phyloP scores from a whole-genome alignment of 169 alveolate genomes.

The Eimeria praecox region DNA sequence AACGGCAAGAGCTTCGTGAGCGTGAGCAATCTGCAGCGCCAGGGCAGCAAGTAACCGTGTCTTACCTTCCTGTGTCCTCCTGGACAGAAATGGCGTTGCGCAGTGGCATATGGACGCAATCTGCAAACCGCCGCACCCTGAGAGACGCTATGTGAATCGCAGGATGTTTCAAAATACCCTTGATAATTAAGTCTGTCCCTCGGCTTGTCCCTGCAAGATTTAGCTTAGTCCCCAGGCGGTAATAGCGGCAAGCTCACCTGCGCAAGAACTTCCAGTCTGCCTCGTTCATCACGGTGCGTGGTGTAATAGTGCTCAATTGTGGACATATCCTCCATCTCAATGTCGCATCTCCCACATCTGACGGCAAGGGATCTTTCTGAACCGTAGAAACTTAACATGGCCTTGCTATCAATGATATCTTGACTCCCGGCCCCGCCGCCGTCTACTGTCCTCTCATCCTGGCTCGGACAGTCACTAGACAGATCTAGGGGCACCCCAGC shows the following conservation, averaged over 20 bases:
- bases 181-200: not conserved
- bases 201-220: not conserved
- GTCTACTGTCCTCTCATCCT: not conserved
- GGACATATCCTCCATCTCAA: constrained; percentile 33
- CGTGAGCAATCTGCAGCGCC: not conserved
- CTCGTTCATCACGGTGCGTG: constrained; percentile 61
- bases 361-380: not conserved
- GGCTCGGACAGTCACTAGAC: not conserved
- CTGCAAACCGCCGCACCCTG: not conserved
- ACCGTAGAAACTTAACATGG: not conserved
- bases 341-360: not conserved
- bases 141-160: no score
- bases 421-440: not conserved
- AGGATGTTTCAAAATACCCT: not conserved
- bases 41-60: not conserved
- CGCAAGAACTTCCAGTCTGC: constrained; percentile 51
- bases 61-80: constrained; percentile 45
- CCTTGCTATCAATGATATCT: not conserved
- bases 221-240: not conserved
- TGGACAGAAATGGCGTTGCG: constrained; percentile 40
- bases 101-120: constrained; percentile 67
- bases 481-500: not conserved
- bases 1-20: not conserved
- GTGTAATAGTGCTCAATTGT: constrained; percentile 64
- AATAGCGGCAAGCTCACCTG: constrained; percentile 38